phyloP scores from a whole-genome alignment of 805 yeast species.

The Jamesozyma rosinii region DNA sequence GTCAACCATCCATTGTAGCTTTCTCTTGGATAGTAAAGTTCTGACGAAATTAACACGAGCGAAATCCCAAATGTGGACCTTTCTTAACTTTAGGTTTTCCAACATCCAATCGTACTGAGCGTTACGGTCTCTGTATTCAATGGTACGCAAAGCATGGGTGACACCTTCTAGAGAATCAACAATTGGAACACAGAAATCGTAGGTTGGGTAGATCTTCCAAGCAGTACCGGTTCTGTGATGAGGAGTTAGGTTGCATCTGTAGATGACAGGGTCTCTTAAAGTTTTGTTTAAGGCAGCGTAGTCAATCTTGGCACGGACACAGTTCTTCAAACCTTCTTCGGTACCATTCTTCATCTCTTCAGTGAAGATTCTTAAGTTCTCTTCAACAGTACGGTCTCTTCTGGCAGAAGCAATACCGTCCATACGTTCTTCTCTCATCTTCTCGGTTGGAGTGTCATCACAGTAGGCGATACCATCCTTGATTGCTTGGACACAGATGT shows the following conservation, averaged over 20 bases:
- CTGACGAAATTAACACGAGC: conserved; percentile 94
- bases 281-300: conserved; percentile 88
- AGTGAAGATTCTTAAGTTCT: conserved; percentile 75
- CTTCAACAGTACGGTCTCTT: conserved; percentile 89
- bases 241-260: conserved; percentile 94
- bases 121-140: conserved; percentile 97
- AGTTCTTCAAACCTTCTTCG: conserved; percentile 82
- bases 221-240: conserved; percentile 90
- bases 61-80: conserved; percentile 96
- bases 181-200: conserved; percentile 96
- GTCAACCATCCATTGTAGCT: conserved; percentile 98
- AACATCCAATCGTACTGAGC: conserved; percentile 97
- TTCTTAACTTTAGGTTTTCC: conserved; percentile 69
- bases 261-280: conserved; percentile 93
- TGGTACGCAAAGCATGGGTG: conserved; percentile 95
- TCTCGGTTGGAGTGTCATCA: conserved; percentile 90
- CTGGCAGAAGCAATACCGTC: conserved; percentile 89
- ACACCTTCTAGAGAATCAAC: conserved; percentile 96
- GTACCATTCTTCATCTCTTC: conserved; percentile 92
- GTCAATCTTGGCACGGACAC: conserved; percentile 95
- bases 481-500: conserved; percentile 74
- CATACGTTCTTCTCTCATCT: conserved; percentile 98
- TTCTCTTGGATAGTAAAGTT: conserved; percentile 91
- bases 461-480: conserved; percentile 95
- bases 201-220: conserved; percentile 97